A percentile compares a stretch with the other conserved stretches of the same genome.
Evolutionary conservation across 805 yeast species (phyloP).

Genomic region (Kurtzmaniella fragi): DNA sequence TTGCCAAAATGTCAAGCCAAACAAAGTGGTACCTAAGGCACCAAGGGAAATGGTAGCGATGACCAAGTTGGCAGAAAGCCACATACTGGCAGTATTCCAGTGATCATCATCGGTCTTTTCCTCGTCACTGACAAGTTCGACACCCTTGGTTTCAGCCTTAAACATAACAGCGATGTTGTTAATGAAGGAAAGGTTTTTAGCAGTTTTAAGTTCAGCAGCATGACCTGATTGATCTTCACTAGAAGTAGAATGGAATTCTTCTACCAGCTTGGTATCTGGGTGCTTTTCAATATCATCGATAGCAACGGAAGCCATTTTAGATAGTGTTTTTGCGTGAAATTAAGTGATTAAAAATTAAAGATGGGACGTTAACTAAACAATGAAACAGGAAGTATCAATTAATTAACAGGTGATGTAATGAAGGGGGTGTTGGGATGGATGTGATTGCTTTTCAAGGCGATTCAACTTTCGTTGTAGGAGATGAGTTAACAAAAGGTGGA

Average conservation of each 20-base stretch:
- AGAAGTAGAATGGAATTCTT: no score
- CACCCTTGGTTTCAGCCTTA: constrained; percentile 57
- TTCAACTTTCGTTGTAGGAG: not conserved
- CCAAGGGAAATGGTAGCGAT: constrained; percentile 81
- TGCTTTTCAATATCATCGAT: no score
- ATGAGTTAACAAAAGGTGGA: not conserved
- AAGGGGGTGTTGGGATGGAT: not conserved
- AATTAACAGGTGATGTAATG: not conserved
- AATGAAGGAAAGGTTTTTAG: constrained; percentile 16
- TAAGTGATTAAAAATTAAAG: no score
- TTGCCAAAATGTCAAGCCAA: constrained; percentile 70
- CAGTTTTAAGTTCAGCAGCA: no score
- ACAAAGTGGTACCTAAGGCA: constrained; percentile 52
- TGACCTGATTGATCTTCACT: no score
- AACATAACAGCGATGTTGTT: constrained; percentile 28
- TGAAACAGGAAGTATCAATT: not conserved
- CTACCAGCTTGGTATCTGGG: no score
- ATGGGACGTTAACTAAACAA: not conserved
- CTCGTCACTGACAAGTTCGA: constrained; percentile 74
- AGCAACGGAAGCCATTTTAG: no score
- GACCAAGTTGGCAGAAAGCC: constrained; percentile 88
- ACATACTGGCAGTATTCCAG: constrained; percentile 75
- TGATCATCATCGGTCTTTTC: constrained; percentile 67
- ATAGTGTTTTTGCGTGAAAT: no score
- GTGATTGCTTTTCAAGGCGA: not conserved